Percentiles rank a stretch among this genome's conserved stretches.
Evolutionary conservation across 2,329 filamentous ascomycete species (phyloP).

Genomic region (Colletotrichum sp.): DNA sequence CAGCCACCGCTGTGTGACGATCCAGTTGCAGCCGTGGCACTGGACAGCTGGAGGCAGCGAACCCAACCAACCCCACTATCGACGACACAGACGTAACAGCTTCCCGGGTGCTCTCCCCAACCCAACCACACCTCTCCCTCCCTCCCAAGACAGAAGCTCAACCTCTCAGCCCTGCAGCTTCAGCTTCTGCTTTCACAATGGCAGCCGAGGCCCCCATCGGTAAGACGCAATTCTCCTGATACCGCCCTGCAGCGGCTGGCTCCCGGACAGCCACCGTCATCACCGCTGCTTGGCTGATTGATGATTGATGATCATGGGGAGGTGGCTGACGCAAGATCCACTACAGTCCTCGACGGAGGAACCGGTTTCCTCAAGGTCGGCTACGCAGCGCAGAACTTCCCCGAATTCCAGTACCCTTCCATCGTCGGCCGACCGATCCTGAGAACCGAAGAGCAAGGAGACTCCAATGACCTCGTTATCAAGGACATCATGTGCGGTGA

Average conservation of each 20-base stretch:
- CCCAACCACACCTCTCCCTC: slow-evolving; percentile 13
- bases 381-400: slow-evolving; percentile 99
- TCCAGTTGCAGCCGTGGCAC: slow-evolving; percentile 1
- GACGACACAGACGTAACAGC: slow-evolving; percentile 24
- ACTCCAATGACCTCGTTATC: slow-evolving; percentile 65
- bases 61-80: slow-evolving; percentile 21
- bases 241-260: background rate
- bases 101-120: slow-evolving; percentile 15
- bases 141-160: slow-evolving; percentile 33
- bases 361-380: slow-evolving; percentile 99
- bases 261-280: background rate
- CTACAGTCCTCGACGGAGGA: slow-evolving; percentile 94
- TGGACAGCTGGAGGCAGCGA: slow-evolving; percentile 9
- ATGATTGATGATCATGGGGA: background rate
- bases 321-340: slow-evolving; percentile 20
- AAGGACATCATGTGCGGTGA: slow-evolving; percentile 99
- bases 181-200: slow-evolving; percentile 42
- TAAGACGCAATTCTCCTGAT: slow-evolving; percentile 35
- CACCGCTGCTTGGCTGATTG: background rate
- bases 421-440: slow-evolving; percentile 98
- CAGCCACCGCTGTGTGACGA: slow-evolving; percentile 21
- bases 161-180: slow-evolving; percentile 9
- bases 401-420: slow-evolving; percentile 97
- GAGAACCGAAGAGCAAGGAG: slow-evolving; percentile 84
- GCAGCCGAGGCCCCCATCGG: slow-evolving; percentile 62